A percentile compares a stretch with the other conserved stretches of the same genome.
Evolutionary conservation across 441 rosid species (phyloP).

Genomic region (Erodium chrysanthum): DNA sequence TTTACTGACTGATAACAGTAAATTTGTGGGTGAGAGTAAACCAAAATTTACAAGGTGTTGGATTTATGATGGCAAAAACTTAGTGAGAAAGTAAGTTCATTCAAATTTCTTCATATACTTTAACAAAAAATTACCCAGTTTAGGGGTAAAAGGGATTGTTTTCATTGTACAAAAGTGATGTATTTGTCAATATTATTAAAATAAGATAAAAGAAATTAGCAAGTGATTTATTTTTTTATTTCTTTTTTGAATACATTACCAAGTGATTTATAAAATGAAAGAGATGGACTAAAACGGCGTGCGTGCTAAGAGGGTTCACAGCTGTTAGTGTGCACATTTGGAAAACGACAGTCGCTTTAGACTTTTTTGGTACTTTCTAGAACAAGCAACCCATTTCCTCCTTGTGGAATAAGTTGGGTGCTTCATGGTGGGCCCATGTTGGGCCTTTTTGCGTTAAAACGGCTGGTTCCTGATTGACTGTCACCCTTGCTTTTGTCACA

Average conservation of each 20-base stretch:
- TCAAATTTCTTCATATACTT: no score
- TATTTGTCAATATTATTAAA: no score
- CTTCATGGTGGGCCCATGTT: background rate
- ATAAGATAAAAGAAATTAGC: no score
- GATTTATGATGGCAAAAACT: no score
- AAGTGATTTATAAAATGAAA: no score
- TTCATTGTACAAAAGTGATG: background rate
- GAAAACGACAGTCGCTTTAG: background rate
- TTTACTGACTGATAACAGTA: no score
- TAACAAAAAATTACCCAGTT: background rate
- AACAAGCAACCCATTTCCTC: background rate
- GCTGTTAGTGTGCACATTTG: background rate
- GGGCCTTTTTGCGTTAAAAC: background rate
- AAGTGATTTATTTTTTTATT: no score
- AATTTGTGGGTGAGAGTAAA: no score
- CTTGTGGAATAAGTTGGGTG: background rate
- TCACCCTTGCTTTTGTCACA: background rate
- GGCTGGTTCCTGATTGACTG: background rate
- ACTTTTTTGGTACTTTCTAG: background rate
- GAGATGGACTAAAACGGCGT: no score
- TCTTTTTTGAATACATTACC: no score
- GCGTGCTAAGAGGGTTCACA: background rate
- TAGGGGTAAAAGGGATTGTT: background rate
- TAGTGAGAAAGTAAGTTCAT: no score
- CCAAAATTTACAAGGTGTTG: no score